Base-by-base conservation (phyloP, 352 stramenopile species). In the Globisporangium okanoganense region DNA sequence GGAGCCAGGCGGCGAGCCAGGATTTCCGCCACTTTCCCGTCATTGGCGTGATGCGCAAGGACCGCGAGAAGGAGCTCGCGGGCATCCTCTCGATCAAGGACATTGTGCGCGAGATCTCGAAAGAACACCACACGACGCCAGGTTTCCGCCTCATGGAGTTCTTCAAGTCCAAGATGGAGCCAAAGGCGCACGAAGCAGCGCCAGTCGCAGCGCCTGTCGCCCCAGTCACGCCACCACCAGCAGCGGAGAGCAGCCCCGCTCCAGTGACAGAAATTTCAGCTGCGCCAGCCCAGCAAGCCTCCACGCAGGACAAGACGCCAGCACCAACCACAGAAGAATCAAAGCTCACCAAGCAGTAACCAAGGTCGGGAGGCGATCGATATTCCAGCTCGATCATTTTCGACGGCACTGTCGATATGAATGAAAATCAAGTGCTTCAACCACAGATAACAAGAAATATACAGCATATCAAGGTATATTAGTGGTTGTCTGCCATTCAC, bases 51-150 rank as follows among this genome's bases (percentile, higher is more conserved):
- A 79, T 87, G 73, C 80, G 79, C 33, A 88, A 87, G 54, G 79
- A 85, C 33, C 79, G 80, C 22, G 80, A 89, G 63, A 89, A 94
- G 65, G 85, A 94, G 27, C 77, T 94, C 38, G 85, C 82, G 1
- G 85, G 85, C 31, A 79, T 94, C 43, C 61, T 94, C 44, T 92
- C 81, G 25, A 88, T 94, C 65, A 94, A 94, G 67, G 85, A 94
- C 58, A 87, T 94, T 58, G 83, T 94, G 31, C 81, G 79, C 8
- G 85, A 94, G 70, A 92, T 94, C 58, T 90, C 80, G 16, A 89
- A 90, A 63, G 82, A 85, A 56, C 70, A 90, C 58, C 69, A 88
- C 59, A 82, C 79, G 10, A 85, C 76, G 18, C 79, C 73, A 6
- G 85, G 82, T 24, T 94, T 92, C 59, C 82, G 85, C 13, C 72